These are phyloP conservation scores for Cenchrus purpureus DNA, from an alignment of 176 grass and related monocot genomes.

Conservation along the genomic window DNA sequence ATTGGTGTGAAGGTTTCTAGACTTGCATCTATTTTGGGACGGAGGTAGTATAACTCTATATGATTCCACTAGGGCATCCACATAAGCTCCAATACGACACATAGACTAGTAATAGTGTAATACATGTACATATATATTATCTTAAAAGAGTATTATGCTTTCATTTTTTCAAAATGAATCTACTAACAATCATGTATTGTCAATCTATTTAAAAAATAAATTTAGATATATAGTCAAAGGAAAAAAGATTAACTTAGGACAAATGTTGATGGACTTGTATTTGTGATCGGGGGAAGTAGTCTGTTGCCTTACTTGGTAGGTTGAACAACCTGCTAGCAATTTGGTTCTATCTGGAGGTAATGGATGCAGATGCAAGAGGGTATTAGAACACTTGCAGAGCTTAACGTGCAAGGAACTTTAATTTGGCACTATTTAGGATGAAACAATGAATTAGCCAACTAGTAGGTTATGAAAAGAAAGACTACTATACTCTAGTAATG, in stretches of 20 bases:
- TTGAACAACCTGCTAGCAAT: background rate
- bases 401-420: conserved; percentile 12
- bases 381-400: background rate
- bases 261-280: background rate
- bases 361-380: background rate
- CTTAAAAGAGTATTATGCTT: background rate
- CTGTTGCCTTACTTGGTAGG: background rate
- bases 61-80: background rate
- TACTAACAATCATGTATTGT: background rate
- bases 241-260: background rate
- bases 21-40: too few relatives aligned
- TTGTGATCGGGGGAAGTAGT: background rate
- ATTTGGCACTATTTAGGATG: background rate
- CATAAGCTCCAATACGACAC: background rate
- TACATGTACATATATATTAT: background rate
- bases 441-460: background rate
- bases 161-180: background rate
- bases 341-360: background rate
- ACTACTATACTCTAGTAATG: background rate
- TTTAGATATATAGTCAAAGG: background rate
- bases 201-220: background rate
- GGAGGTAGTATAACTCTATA: background rate
- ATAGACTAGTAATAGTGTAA: too few relatives aligned
- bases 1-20: too few relatives aligned
- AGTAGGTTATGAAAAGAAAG: background rate